phyloP scores from a whole-genome alignment of 257 asterid genomes.

The Forsythia suspensa region DNA sequence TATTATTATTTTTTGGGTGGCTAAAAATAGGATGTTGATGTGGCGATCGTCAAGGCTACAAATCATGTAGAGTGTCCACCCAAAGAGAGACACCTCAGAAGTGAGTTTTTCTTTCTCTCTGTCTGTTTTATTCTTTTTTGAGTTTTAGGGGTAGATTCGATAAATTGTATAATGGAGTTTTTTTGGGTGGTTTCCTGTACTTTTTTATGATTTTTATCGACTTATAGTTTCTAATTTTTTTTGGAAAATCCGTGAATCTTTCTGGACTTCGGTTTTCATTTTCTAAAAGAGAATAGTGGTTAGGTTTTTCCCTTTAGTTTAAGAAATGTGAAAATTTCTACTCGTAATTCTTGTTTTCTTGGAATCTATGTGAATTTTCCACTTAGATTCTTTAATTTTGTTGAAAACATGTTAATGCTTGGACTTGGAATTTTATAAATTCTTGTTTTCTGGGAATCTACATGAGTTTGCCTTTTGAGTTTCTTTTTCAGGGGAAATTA shows the following conservation, averaged over 20 bases:
- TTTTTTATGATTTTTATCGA: not conserved
- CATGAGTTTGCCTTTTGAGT: slow-evolving; percentile 6
- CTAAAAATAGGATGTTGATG: slow-evolving; percentile 84
- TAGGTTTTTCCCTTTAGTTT: not conserved
- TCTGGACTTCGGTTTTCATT: not conserved
- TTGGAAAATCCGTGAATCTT: not conserved
- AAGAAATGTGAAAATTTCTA: slow-evolving; percentile 1
- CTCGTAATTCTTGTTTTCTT: not conserved
- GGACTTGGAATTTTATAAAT: slow-evolving; percentile 14
- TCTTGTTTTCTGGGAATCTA: not conserved
- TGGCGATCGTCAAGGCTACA: slow-evolving; percentile 97
- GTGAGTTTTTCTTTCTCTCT: slow-evolving; percentile 42
- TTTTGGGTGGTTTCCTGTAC: slow-evolving; percentile 19
- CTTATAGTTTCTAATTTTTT: not conserved
- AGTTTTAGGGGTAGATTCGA: slow-evolving; percentile 33
- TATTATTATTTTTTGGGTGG: slow-evolving; percentile 2
- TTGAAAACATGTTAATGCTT: not conserved
- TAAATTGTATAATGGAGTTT: slow-evolving; percentile 9
- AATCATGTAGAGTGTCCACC: slow-evolving; percentile 97
- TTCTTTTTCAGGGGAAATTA: slow-evolving; percentile 6
- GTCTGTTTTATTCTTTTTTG: slow-evolving; percentile 5
- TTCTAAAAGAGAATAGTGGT: not conserved
- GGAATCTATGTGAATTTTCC: not conserved
- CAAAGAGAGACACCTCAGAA: slow-evolving; percentile 86
- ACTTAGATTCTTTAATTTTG: slow-evolving; percentile 16